Evolutionary conservation across 257 asterid species (phyloP), one percentile per base, ranked within the genome.

Genomic region (Penstemon newberryi): DNA sequence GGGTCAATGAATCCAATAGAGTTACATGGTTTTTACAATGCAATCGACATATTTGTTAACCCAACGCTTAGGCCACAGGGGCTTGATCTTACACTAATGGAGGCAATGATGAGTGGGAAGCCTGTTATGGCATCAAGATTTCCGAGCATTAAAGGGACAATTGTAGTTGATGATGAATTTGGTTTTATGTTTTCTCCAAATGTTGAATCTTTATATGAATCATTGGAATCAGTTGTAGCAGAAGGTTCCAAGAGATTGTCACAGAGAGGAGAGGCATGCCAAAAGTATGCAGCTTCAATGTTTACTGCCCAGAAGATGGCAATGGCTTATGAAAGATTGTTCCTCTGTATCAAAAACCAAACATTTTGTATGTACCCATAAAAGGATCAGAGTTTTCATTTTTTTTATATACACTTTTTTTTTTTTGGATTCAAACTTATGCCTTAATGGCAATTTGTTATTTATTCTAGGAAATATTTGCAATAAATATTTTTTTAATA

Each of bases 41-140:
- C 94, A 6, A 92, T 92, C 43, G 95, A 90, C 65, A 75, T 90
- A 7, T 90, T 92, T 18, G 97, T 93, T 3, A 90, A 90, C 6
- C 98, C 97, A 7, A 90, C 96, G 4, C 84, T 90, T n/a, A 70
- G 98, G 79, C 98, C 98, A 19, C 98, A 92, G 56, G 98, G 98
- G 70, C 95, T 92, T 36, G 98, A 92, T 78, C 93, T 86, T 3
- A 92, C 96, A 4, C 75, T 92, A 3, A 86, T 88, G 96, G 98
- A 92, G 74, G 96, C 97, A 8, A 88, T 90, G 96, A 82, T 92
- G 94, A 90, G 92, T 46, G 98, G 97, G 55, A 92, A 88, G 69
- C 86, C 98, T 4, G 88, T 92, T 1, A 83, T 90, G 96, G 98
- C 98, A 11, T 86, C 98, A 33, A 82, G 96, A 66, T 90, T 90